Conservation (phyloP, 2,329 filamentous ascomycete species). For the Pseudogymnoascus sp. region DNA sequence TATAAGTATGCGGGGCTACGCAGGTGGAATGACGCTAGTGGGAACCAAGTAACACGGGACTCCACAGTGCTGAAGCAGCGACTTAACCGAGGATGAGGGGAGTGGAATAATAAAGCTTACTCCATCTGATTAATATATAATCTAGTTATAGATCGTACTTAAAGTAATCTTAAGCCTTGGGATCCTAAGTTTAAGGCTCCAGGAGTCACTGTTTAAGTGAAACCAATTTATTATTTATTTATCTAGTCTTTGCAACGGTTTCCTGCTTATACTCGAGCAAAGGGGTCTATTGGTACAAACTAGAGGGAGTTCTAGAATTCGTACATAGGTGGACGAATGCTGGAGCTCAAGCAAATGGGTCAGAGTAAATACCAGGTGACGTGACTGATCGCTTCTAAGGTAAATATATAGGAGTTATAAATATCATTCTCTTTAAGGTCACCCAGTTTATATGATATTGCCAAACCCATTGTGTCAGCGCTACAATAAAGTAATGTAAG, state of each 20-base stretch:
- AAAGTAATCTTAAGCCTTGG: neutral
- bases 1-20: neutral
- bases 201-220: neutral
- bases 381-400: neutral
- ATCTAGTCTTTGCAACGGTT: too few relatives aligned
- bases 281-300: too few relatives aligned
- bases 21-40: constrained; percentile 2
- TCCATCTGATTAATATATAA: neutral
- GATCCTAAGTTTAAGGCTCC: neutral
- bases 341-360: too few relatives aligned
- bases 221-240: neutral
- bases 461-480: neutral
- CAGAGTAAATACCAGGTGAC: neutral
- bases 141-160: neutral
- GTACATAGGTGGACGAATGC: too few relatives aligned
- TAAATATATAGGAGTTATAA: neutral
- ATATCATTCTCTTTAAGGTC: neutral
- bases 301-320: too few relatives aligned
- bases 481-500: neutral
- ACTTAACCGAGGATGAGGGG: neutral
- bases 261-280: too few relatives aligned
- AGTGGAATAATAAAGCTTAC: neutral
- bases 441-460: neutral
- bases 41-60: neutral
- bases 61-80: neutral